Conservation (phyloP, 257 asterid genomes). For the Solanum bukasovii region DNA sequence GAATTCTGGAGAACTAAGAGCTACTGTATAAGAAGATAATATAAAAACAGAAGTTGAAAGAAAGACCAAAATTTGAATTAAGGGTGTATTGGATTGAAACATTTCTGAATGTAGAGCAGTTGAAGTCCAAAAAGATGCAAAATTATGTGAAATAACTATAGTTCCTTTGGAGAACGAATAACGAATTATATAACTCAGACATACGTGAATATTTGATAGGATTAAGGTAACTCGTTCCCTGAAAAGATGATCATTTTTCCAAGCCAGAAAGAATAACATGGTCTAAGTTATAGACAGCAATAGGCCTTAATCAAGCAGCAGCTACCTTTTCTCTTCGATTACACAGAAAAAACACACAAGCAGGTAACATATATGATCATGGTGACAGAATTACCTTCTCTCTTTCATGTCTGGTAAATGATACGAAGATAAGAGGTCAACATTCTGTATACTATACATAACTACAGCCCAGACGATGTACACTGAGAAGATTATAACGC, state of each 20-base stretch:
- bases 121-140: background rate
- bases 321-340: background rate
- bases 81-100: background rate
- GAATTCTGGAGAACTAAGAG: background rate
- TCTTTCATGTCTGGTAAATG: conserved; percentile 15
- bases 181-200: background rate
- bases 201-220: background rate
- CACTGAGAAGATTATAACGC: conserved; percentile 32
- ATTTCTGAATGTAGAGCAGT: background rate
- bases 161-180: background rate
- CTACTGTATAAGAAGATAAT: background rate
- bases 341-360: background rate
- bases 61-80: background rate
- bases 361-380: background rate
- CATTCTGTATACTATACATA: conserved; percentile 27
- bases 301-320: background rate
- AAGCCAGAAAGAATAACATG: background rate
- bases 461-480: conserved; percentile 56
- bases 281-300: background rate
- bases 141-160: background rate
- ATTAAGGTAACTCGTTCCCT: background rate
- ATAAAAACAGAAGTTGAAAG: background rate
- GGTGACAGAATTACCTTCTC: conserved; percentile 24
- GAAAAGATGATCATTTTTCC: background rate
- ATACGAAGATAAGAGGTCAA: conserved; percentile 11